Evolutionary conservation across 225 moss, liverwort and hornwort genomes (phyloP).

Genomic region (Takakia lepidozioides): DNA sequence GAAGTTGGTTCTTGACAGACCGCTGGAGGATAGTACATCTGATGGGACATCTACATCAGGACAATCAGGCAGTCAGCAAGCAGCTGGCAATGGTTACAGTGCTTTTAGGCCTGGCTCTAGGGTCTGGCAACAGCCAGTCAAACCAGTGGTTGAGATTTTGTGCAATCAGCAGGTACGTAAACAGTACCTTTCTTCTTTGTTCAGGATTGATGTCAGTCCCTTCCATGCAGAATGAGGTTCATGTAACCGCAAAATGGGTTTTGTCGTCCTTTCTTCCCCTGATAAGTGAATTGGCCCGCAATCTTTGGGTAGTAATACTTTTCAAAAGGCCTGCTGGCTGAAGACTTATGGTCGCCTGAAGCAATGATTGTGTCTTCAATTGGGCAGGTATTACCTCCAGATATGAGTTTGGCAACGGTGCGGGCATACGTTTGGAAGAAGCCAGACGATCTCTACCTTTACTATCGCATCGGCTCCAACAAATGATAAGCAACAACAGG

Average conservation of each 20-base stretch:
- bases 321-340: no score
- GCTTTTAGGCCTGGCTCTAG: conserved; percentile 50
- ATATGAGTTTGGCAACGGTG: conserved; percentile 82
- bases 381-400: conserved; percentile 68
- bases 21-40: conserved; percentile 58
- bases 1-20: conserved; percentile 72
- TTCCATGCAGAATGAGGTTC: no score
- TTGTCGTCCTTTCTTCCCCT: no score
- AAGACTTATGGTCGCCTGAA: background rate
- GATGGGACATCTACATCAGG: conserved; percentile 51
- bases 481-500: no score
- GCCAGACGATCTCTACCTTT: conserved; percentile 79
- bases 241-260: no score
- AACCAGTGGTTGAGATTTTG: conserved; percentile 77
- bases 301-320: no score
- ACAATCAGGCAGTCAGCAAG: conserved; percentile 43
- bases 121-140: conserved; percentile 65
- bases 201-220: no score
- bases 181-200: no score
- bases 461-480: conserved; percentile 70
- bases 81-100: conserved; percentile 48
- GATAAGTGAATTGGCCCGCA: no score
- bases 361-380: background rate
- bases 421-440: conserved; percentile 95
- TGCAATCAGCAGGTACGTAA: conserved; percentile 81